Evolutionary conservation across 495 filamentous ascomycete genomes (phyloP), one percentile per base, ranked within the genome.

Genomic region (Aspergillus ostianus): DNA sequence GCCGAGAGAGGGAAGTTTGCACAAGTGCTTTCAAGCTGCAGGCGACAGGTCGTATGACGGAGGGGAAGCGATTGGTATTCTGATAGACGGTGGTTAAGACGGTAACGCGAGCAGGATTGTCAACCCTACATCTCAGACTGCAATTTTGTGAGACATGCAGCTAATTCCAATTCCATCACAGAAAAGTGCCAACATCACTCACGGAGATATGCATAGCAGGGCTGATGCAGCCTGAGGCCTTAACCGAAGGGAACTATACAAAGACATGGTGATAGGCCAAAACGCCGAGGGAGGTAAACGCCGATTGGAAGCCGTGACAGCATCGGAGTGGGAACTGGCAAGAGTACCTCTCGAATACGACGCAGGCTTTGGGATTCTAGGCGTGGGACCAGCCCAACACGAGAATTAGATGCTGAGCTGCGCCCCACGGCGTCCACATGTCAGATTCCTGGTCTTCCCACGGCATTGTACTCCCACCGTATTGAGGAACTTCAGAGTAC

Each of bases 331-430:
- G 36, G 9, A 10, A 41, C 9, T 5, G 36, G 13, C 13, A 15
- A 17, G 36, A 15, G 13, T 41, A 41, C 36, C 15, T 41, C 12
- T 41, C 3, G 36, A 41, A 41, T 41, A 41, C 36, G 36, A 41
- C 12, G 36, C 15, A 1, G 36, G 36, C 13, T 41, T 41, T 41
- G 36, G 36, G 36, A 1, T 17, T 41, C 10, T 4, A 41, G 36
- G 36, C 36, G 36, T 41, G 36, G 36, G 13, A 41, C 36, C 36
- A 41, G 36, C 36, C 36, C 36, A 41, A 41, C 36, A 41, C 36
- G 36, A 41, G 49, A 29, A 51, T 27, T 18, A 26, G 49, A 51
- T 51, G 49, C 21, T 51, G 49, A 17, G 21, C 49, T 51, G 20
- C 49, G 49, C 49, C n/a, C 49, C 49, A 29, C 20, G 17, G 18